phyloP scores from a whole-genome alignment of 1,139 yeast species.

The Geotrichum carabidarum region DNA sequence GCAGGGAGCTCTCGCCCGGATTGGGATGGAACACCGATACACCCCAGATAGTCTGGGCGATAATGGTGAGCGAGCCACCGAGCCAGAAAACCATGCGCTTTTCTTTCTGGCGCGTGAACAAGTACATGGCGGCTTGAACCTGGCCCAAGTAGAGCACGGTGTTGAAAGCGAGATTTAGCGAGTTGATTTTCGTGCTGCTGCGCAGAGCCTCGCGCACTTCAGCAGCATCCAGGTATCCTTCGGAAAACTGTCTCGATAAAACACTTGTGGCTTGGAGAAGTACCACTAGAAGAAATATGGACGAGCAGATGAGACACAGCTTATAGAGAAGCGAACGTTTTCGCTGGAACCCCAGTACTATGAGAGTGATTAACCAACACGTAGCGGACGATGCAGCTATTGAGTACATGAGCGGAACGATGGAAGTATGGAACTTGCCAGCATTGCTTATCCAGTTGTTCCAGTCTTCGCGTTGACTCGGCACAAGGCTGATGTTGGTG shows the following conservation, averaged over 20 bases:
- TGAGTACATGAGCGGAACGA: constrained; percentile 50
- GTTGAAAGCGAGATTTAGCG: constrained; percentile 59
- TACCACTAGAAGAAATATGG: constrained; percentile 44
- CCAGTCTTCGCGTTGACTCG: constrained; percentile 5
- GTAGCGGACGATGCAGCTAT: constrained; percentile 62
- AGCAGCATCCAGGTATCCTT: constrained; percentile 51
- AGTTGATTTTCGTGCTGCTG: constrained; percentile 41
- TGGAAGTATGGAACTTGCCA: constrained; percentile 8
- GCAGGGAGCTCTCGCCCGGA: constrained; percentile 54
- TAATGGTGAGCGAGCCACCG: constrained; percentile 55
- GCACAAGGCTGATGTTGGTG: background rate
- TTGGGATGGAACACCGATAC: constrained; percentile 50
- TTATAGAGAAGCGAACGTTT: constrained; percentile 43
- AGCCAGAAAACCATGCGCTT: constrained; percentile 58
- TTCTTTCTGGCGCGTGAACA: constrained; percentile 67
- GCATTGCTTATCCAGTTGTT: constrained; percentile 4
- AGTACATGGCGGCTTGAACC: constrained; percentile 68
- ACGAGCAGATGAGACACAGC: constrained; percentile 24
- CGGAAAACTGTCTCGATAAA: constrained; percentile 45
- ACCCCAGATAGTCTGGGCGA: constrained; percentile 68
- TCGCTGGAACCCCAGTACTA: constrained; percentile 46
- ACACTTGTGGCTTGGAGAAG: constrained; percentile 48
- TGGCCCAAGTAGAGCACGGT: constrained; percentile 63
- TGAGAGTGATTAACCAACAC: constrained; percentile 57
- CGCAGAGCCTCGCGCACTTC: constrained; percentile 45